phyloP scores from a whole-genome alignment of 192 early-diverging fungal species.

The Entophlyctis luteolus region DNA sequence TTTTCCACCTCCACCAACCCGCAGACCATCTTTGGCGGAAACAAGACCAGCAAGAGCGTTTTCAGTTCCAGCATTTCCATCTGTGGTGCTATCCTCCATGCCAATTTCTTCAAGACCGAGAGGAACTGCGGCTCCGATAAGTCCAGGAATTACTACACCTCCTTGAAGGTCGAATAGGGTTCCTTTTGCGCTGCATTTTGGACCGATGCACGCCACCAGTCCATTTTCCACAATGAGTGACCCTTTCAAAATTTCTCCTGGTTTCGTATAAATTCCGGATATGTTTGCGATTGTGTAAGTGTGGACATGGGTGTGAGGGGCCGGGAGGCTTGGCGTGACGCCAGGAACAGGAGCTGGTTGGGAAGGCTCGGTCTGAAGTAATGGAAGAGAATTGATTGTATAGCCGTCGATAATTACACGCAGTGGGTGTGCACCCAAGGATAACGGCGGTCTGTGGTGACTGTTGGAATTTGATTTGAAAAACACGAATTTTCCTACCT shows the following conservation, averaged over 20 bases:
- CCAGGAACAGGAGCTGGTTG: background rate
- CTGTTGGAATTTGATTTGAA: no score
- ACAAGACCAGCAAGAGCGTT: conserved; percentile 33
- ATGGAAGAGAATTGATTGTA: conserved; percentile 18
- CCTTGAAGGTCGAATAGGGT: conserved; percentile 51
- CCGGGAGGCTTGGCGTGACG: background rate
- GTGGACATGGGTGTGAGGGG: background rate
- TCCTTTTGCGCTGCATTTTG: conserved; percentile 30
- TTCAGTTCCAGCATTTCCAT: conserved; percentile 43
- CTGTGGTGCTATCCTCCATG: conserved; percentile 53
- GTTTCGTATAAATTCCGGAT: conserved; percentile 36
- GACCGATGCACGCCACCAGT: conserved; percentile 48
- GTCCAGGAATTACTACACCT: conserved; percentile 57
- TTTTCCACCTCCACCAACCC: conserved; percentile 41
- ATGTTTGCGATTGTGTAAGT: conserved; percentile 43
- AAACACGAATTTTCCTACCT: background rate
- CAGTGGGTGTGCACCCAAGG: conserved; percentile 66
- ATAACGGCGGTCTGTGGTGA: conserved; percentile 61
- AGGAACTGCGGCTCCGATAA: conserved; percentile 45
- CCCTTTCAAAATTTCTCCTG: conserved; percentile 30
- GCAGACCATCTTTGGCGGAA: conserved; percentile 63
- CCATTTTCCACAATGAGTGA: conserved; percentile 55
- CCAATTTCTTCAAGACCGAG: conserved; percentile 68
- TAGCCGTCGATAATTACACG: conserved; percentile 73
- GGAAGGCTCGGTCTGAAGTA: background rate